Conservation (phyloP, 306 rosid genomes). For the Sophora flavescens region DNA sequence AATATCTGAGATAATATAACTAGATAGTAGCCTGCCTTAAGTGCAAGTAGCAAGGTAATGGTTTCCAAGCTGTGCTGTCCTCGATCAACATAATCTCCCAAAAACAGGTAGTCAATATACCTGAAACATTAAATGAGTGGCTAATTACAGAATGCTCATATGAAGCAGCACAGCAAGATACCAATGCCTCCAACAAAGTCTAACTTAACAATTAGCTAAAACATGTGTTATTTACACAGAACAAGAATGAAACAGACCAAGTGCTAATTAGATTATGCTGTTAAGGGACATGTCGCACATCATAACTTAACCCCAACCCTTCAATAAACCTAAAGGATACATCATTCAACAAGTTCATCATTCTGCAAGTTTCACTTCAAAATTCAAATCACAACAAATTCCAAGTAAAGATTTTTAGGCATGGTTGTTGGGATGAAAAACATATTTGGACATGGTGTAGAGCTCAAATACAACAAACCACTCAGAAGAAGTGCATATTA, state of each 20-base stretch:
- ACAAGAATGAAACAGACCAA: conserved; percentile 36
- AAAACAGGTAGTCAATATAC: conserved; percentile 97
- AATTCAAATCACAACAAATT: conserved; percentile 36
- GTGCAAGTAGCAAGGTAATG: conserved; percentile 95
- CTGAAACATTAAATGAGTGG: conserved; percentile 58
- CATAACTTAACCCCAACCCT: conserved; percentile 17
- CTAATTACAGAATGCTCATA: conserved; percentile 40
- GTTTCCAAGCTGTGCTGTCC: conserved; percentile 99
- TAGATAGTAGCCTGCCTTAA: conserved; percentile 71
- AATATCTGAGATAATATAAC: conserved; percentile 28
- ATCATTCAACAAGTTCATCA: background rate
- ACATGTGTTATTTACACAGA: conserved; percentile 29
- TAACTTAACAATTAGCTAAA: conserved; percentile 40
- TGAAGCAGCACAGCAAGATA: conserved; percentile 35
- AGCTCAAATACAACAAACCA: conserved; percentile 36
- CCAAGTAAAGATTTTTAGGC: conserved; percentile 11
- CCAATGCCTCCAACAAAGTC: conserved; percentile 17
- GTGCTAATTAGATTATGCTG: conserved; percentile 8
- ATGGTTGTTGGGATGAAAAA: conserved; percentile 11
- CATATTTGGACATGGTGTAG: background rate
- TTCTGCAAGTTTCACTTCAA: conserved; percentile 28
- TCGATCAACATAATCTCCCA: conserved; percentile 99
- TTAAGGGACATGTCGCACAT: conserved; percentile 20
- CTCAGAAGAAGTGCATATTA: conserved; percentile 16
- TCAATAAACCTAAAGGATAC: conserved; percentile 2